Evolutionary conservation across 73 alveolate genomes (phyloP).

Genomic region (Blepharisma japonicum): DNA sequence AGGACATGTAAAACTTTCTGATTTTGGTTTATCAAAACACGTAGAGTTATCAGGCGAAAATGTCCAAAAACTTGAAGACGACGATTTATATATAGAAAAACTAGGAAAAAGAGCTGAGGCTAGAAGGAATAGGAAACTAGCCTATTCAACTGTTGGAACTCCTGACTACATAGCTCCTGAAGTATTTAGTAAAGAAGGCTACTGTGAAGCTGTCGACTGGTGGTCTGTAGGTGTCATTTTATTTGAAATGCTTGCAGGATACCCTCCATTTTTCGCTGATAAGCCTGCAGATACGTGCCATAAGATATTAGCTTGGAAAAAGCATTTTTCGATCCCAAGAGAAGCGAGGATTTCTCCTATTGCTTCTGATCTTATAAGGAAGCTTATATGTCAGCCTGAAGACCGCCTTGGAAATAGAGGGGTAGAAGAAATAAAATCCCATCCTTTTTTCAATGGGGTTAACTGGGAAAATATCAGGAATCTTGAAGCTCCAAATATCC

Average conservation of each 20-base stretch:
- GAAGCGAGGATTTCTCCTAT: conserved; percentile 75
- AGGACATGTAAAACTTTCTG: conserved; percentile 77
- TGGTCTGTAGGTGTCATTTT: conserved; percentile 89
- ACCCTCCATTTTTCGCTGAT: conserved; percentile 86
- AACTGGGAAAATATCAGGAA: conserved; percentile 81
- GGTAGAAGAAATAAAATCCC: conserved; percentile 88
- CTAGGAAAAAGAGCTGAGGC: conserved; percentile 2
- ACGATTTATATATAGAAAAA: neutral
- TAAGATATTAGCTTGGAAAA: conserved; percentile 80
- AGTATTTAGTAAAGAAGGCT: conserved; percentile 88
- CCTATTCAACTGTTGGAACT: conserved; percentile 82
- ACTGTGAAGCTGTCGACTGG: conserved; percentile 86
- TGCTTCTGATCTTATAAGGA: conserved; percentile 76
- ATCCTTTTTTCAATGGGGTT: conserved; percentile 88
- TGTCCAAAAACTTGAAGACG: neutral
- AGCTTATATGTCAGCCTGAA: conserved; percentile 67
- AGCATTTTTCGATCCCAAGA: conserved; percentile 63
- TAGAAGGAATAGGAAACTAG: conserved; percentile 37
- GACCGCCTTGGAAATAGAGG: conserved; percentile 79
- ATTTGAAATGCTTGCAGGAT: conserved; percentile 89
- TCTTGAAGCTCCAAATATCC: conserved; percentile 74
- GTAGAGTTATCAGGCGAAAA: conserved; percentile 35
- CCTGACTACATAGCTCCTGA: conserved; percentile 99
- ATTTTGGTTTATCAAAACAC: conserved; percentile 55
- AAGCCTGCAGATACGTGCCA: conserved; percentile 82